Conservation (phyloP, 2,329 filamentous ascomycete genomes). For the Cadophora sp. region DNA sequence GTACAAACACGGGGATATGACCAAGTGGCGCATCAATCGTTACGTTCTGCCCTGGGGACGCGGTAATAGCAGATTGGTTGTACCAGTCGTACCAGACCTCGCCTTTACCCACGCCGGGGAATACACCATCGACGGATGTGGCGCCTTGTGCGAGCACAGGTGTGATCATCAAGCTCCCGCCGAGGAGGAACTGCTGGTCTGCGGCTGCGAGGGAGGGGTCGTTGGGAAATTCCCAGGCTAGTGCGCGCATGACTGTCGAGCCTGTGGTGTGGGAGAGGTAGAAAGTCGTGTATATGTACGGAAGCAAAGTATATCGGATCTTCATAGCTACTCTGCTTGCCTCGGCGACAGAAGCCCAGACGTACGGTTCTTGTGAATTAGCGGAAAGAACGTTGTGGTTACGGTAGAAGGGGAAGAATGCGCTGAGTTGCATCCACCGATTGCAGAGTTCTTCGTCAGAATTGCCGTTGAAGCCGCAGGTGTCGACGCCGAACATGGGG, state of each 20-base stretch:
- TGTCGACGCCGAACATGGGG: constrained; percentile 77
- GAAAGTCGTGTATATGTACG: constrained; percentile 80
- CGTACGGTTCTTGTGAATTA: constrained; percentile 72
- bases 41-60: constrained; percentile 59
- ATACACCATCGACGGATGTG: constrained; percentile 68
- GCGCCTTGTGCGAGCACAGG: constrained; percentile 71
- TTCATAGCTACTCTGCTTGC: constrained; percentile 71
- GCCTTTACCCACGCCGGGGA: constrained; percentile 67
- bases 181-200: constrained; percentile 76
- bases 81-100: constrained; percentile 84
- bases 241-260: constrained; percentile 73
- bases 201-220: constrained; percentile 71
- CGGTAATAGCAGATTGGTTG: constrained; percentile 62
- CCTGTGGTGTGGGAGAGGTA: constrained; percentile 69
- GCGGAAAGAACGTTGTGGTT: constrained; percentile 74
- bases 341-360: constrained; percentile 69
- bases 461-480: constrained; percentile 74
- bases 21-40: constrained; percentile 66
- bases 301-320: constrained; percentile 73
- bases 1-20: constrained; percentile 75
- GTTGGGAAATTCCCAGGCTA: constrained; percentile 77
- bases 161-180: constrained; percentile 67
- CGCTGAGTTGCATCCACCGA: constrained; percentile 75
- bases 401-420: constrained; percentile 80
- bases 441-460: constrained; percentile 73